phyloP scores from a whole-genome alignment of 163 green algal genomes.

The Coccomyxa subellipsoidea region DNA sequence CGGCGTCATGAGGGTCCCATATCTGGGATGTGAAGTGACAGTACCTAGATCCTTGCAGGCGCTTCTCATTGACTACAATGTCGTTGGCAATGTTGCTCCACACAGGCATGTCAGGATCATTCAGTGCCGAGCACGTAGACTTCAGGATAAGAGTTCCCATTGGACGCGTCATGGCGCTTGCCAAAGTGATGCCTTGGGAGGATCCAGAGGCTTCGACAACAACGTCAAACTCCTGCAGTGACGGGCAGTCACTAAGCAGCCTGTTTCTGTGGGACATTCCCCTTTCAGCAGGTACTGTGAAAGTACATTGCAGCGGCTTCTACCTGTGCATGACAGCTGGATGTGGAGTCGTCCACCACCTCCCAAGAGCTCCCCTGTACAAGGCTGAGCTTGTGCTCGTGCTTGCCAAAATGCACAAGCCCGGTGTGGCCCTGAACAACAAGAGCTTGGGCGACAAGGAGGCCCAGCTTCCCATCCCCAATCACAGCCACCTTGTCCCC shows the following conservation, averaged over 20 bases:
- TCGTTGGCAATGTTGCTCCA: slow-evolving; percentile 66
- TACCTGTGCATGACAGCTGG: neutral
- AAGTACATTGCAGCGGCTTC: neutral
- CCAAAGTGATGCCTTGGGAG: slow-evolving; percentile 39
- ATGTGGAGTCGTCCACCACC: neutral
- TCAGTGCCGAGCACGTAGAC: slow-evolving; percentile 46
- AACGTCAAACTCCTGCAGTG: slow-evolving; percentile 45
- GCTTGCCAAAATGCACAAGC: neutral
- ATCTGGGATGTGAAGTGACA: too few species aligned
- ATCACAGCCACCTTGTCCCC: slow-evolving; percentile 36
- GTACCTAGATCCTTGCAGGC: slow-evolving; percentile 58
- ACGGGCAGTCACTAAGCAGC: neutral
- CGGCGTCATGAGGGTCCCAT: too few species aligned
- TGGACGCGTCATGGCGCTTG: slow-evolving; percentile 40
- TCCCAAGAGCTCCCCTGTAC: neutral
- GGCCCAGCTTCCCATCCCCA: slow-evolving; percentile 58
- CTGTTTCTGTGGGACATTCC: neutral
- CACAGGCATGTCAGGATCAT: slow-evolving; percentile 22
- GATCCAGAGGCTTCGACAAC: slow-evolving; percentile 57
- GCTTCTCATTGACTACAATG: slow-evolving; percentile 70
- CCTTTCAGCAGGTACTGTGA: neutral
- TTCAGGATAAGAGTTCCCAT: slow-evolving; percentile 64
- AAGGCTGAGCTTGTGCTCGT: neutral
- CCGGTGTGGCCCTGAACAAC: neutral
- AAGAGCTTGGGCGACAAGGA: slow-evolving; percentile 55